A percentile compares a stretch with the other conserved stretches of the same genome.
Conservation (phyloP, 768 basidiomycete species). For the Naganishia vishniacii region DNA sequence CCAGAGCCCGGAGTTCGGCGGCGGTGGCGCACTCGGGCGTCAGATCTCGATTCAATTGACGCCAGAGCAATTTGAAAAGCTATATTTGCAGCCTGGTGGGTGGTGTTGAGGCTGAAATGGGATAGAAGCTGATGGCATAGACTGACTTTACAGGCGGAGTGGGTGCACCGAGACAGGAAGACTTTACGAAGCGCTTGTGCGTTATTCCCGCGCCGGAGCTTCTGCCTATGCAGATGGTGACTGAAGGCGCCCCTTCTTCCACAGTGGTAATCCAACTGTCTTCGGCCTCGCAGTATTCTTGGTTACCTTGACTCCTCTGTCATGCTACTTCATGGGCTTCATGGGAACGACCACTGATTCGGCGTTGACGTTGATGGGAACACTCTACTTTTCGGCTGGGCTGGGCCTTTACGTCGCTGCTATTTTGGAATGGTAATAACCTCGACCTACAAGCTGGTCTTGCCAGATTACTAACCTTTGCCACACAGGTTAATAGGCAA, state of each 20-base stretch:
- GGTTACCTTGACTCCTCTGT: conserved; percentile 34
- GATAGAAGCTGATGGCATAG: too few relatives aligned
- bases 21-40: conserved; percentile 32
- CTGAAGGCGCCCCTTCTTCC: not conserved
- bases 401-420: conserved; percentile 32
- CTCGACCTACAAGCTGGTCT: too few relatives aligned
- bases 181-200: conserved; percentile 31
- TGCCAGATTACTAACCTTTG: too few relatives aligned
- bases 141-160: conserved; percentile 28
- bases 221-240: too few relatives aligned
- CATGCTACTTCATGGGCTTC: conserved; percentile 36
- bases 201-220: not conserved
- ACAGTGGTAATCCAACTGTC: conserved; percentile 35
- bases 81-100: conserved; percentile 39
- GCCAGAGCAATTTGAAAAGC: conserved; percentile 39
- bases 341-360: conserved; percentile 7
- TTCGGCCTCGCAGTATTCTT: conserved; percentile 37
- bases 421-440: conserved; percentile 32
- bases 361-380: not conserved
- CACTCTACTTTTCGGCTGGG: conserved; percentile 34
- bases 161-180: conserved; percentile 30
- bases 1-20: conserved; percentile 14
- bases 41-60: conserved; percentile 35
- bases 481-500: conserved; percentile 21
- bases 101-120: not conserved